Conservation (phyloP, 2,329 filamentous ascomycete species). For the Coleophoma eucalyptorum region DNA sequence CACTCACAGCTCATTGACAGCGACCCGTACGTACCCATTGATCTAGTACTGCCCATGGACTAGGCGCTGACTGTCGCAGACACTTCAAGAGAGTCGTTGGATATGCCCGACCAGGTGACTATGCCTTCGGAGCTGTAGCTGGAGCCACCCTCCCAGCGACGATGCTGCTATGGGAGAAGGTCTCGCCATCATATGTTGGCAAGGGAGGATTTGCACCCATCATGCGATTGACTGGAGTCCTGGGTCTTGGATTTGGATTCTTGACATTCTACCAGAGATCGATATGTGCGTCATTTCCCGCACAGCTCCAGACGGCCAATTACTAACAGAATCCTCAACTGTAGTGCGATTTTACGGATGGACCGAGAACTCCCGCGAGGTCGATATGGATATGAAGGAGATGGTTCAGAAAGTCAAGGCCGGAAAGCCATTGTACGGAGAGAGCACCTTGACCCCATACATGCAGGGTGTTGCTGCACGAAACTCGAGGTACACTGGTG, state of each 20-base stretch:
- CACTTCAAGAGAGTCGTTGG: slow-evolving; percentile 86
- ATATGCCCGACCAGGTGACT: slow-evolving; percentile 86
- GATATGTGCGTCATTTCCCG: slow-evolving; percentile 58
- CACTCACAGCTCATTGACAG: slow-evolving; percentile 87
- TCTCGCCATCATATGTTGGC: slow-evolving; percentile 81
- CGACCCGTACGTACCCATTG: slow-evolving; percentile 72
- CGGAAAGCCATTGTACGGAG: slow-evolving; percentile 85
- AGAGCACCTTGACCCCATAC: slow-evolving; percentile 72
- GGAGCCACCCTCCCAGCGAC: slow-evolving; percentile 70
- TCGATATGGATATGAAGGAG: slow-evolving; percentile 95
- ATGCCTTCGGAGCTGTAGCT: slow-evolving; percentile 63
- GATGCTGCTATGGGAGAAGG: slow-evolving; percentile 76
- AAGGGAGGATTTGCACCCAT: slow-evolving; percentile 77
- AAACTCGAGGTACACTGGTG: slow-evolving; percentile 86
- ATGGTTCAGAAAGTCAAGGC: slow-evolving; percentile 97
- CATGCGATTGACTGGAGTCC: slow-evolving; percentile 72
- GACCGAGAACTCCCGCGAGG: slow-evolving; percentile 85
- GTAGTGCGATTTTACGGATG: slow-evolving; percentile 94
- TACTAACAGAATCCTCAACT: not conserved
- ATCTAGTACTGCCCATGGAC: not conserved
- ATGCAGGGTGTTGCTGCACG: slow-evolving; percentile 91
- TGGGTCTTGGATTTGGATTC: slow-evolving; percentile 77
- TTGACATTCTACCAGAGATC: slow-evolving; percentile 83
- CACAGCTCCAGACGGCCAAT: no score
- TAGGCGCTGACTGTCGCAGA: slow-evolving; percentile 39